A percentile compares a stretch with the other conserved stretches of the same genome.
Conservation (phyloP, 306 rosid species). For the Malus fusca region DNA sequence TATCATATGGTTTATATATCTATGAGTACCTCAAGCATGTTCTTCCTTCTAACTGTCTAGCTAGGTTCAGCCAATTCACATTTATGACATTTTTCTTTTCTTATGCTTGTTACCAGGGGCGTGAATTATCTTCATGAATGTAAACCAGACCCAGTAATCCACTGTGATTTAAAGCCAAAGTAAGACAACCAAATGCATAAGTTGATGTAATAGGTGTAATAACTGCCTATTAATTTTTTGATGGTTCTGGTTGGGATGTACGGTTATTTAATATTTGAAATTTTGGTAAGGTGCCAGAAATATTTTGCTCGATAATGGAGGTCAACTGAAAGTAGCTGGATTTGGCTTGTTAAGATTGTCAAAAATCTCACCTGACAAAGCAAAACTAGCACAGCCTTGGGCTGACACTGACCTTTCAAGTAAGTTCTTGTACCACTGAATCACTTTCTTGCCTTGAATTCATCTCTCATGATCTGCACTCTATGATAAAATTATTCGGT, state of each 20-base stretch:
- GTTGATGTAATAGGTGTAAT: conserved; percentile 26
- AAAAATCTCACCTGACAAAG: conserved; percentile 57
- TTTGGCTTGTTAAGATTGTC: conserved; percentile 71
- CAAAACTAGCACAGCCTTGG: conserved; percentile 53
- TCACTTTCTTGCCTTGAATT: conserved; percentile 2
- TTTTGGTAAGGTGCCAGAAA: conserved; percentile 99
- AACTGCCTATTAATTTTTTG: conserved; percentile 18
- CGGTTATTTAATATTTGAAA: conserved; percentile 73
- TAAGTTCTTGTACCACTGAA: conserved; percentile 33
- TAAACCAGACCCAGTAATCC: conserved; percentile 93
- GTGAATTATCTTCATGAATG: conserved; percentile 98
- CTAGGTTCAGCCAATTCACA: conserved; percentile 16
- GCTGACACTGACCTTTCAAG: conserved; percentile 50
- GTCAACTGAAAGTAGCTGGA: conserved; percentile 86
- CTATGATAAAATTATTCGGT: neutral
- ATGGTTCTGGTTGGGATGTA: conserved; percentile 28
- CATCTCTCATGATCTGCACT: neutral
- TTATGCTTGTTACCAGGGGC: conserved; percentile 65
- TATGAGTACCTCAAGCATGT: conserved; percentile 5
- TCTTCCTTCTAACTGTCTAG: neutral
- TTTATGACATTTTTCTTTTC: conserved; percentile 17
- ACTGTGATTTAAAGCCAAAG: conserved; percentile 98
- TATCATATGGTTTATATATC: neutral
- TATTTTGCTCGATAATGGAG: conserved; percentile 98
- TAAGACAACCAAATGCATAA: conserved; percentile 68